Conservation (phyloP, 768 basidiomycete genomes). For the Lanmaoa rubissima region DNA sequence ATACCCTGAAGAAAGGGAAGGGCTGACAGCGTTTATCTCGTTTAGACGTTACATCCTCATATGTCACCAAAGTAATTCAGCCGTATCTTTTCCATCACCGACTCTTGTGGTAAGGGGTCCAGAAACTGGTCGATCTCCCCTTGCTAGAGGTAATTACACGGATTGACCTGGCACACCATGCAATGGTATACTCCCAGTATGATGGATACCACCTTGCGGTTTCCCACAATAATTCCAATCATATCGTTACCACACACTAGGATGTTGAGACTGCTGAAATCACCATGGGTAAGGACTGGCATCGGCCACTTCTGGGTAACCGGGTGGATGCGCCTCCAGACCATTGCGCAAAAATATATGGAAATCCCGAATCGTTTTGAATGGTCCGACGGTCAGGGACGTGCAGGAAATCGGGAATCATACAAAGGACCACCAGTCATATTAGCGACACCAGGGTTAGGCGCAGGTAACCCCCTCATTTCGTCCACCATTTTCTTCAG, state of each 20-base stretch:
- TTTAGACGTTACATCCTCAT: too few relatives aligned
- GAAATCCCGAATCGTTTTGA: neutral
- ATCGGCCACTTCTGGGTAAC: neutral
- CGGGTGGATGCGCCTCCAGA: too few relatives aligned
- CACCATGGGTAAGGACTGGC: neutral
- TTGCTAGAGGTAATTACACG: too few relatives aligned
- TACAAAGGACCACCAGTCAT: neutral
- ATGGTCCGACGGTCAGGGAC: neutral
- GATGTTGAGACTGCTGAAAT: neutral
- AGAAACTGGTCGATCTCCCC: too few relatives aligned
- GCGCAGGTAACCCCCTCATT: neutral
- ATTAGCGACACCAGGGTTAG: neutral
- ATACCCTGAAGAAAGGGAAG: too few relatives aligned
- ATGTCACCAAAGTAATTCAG: too few relatives aligned
- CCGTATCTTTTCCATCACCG: too few relatives aligned
- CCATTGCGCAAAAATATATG: neutral
- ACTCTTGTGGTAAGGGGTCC: too few relatives aligned
- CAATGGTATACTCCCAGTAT: neutral
- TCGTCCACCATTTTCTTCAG: neutral
- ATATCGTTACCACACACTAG: neutral
- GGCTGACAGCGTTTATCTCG: too few relatives aligned
- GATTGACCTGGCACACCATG: neutral
- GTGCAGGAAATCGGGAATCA: neutral
- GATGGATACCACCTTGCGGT: neutral
- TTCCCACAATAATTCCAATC: constrained; percentile 1